Conservation (phyloP, 2,329 filamentous ascomycete species). For the Venturia oleaginea region DNA sequence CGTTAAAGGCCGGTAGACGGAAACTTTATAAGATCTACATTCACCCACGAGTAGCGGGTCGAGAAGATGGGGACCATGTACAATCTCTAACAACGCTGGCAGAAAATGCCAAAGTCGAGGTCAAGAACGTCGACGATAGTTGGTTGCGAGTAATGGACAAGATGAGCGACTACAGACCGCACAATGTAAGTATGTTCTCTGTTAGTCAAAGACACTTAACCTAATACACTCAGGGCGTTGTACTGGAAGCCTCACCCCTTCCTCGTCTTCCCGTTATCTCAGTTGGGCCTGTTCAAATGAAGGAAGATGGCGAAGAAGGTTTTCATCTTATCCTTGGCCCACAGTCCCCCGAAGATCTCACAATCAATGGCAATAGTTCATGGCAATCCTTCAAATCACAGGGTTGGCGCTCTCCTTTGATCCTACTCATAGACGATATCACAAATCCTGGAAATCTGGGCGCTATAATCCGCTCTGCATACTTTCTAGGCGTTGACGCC, state of each 20-base stretch:
- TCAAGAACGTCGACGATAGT: conserved; percentile 50
- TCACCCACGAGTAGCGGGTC: conserved; percentile 21
- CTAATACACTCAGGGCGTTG: conserved; percentile 48
- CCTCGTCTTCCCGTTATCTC: conserved; percentile 37
- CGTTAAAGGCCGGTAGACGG: conserved; percentile 58
- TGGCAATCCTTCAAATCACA: conserved; percentile 39
- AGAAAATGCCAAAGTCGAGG: conserved; percentile 37
- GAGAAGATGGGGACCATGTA: conserved; percentile 6
- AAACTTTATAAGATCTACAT: conserved; percentile 81
- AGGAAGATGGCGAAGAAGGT: not conserved
- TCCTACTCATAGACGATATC: conserved; percentile 57
- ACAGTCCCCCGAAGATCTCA: conserved; percentile 65
- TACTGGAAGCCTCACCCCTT: conserved; percentile 79
- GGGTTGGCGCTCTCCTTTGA: conserved; percentile 52
- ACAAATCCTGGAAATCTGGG: conserved; percentile 86
- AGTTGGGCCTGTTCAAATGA: conserved; percentile 23
- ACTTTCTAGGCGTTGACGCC: conserved; percentile 83
- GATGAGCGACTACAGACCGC: conserved; percentile 71
- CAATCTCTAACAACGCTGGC: conserved; percentile 19
- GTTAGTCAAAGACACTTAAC: not conserved
- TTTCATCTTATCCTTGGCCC: conserved; percentile 37
- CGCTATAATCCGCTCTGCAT: conserved; percentile 76
- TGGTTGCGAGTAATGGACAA: conserved; percentile 68
- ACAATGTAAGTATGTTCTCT: conserved; percentile 48
- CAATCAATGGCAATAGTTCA: conserved; percentile 58